Base-by-base conservation (phyloP, 2,329 filamentous ascomycete species). In the Epichloe uncinata region DNA sequence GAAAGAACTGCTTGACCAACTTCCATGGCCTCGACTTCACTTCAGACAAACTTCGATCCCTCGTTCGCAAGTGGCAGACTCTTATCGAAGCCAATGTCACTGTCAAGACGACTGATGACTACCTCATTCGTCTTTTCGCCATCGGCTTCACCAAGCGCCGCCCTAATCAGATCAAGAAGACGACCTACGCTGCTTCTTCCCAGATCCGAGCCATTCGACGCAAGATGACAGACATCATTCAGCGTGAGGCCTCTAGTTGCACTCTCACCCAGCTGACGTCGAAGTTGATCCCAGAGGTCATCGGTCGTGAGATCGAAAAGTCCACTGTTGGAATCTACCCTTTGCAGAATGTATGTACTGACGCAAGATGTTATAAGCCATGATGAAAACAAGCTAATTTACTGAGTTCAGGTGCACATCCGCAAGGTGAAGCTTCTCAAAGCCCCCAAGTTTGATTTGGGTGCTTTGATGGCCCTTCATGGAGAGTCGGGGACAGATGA, bases 21-120 rank as follows among this genome's bases (percentile, higher is more conserved):
- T 98, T 98, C 86, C 90, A 98, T 84, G 93, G 93, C 64, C 84
- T 98, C 71, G 93, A 98, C 78, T 97, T 98, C 85, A 98, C 93
- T 70, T 96, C 93, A 64, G 93, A 98, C 84, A 98, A 98, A 83
- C 85, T 98, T 66, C 87, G 93, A 70, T 97, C 93, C 58, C 85
- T 98, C 61, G 93, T 98, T 65, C 90, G 93, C 78, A 98, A 98
- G 81, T 98, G 93, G 93, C 93, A 98, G 77, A 85, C 90, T 58
- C 81, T 98, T 68, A 97, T 98, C 63, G 93, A 98, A 83, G 93
- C 93, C 79, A 98, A 98, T 74, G 84, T 97, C 68, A 95, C 94
- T 61, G 90, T 98, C 80, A 97, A 97, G 87, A 97, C 93, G 66
- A 97, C 93, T 71, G 93, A 98, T 71, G 93, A 98, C 77, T 97